Conservation (phyloP, 768 basidiomycete species). For the Trametopsis cervina region DNA sequence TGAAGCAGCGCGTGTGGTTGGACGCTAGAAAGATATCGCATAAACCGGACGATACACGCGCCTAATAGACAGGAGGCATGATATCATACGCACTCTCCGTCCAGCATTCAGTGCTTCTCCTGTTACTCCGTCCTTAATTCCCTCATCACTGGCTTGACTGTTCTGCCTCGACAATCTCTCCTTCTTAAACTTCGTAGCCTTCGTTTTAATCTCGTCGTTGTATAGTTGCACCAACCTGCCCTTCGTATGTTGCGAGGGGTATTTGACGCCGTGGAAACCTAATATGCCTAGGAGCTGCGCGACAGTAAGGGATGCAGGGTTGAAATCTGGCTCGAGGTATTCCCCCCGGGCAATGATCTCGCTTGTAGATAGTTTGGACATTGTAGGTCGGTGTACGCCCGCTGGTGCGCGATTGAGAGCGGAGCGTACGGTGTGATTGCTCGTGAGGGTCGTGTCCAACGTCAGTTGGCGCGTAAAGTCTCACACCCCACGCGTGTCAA, state of each 20-base stretch:
- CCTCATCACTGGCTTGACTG: slow-evolving; percentile 73
- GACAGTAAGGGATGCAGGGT: slow-evolving; percentile 66
- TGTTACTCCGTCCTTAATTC: slow-evolving; percentile 77
- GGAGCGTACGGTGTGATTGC: slow-evolving; percentile 1
- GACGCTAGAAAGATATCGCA: slow-evolving; percentile 21
- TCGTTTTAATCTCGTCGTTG: slow-evolving; percentile 65
- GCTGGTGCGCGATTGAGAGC: slow-evolving; percentile 12
- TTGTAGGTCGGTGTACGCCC: slow-evolving; percentile 25
- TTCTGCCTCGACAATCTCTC: slow-evolving; percentile 60
- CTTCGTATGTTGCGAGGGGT: slow-evolving; percentile 72
- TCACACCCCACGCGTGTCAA: slow-evolving; percentile 2
- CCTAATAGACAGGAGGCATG: slow-evolving; percentile 8
- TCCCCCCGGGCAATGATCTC: slow-evolving; percentile 70
- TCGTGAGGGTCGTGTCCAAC: slow-evolving; percentile 14
- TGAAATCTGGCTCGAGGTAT: slow-evolving; percentile 75
- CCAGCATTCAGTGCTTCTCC: slow-evolving; percentile 54
- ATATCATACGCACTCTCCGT: slow-evolving; percentile 32
- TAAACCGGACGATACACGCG: slow-evolving; percentile 2
- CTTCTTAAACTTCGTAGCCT: slow-evolving; percentile 48
- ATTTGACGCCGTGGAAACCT: slow-evolving; percentile 68
- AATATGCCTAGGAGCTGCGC: slow-evolving; percentile 77
- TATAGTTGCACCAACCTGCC: slow-evolving; percentile 72
- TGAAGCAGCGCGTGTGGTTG: slow-evolving; percentile 44
- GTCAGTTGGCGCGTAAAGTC: slow-evolving; percentile 5
- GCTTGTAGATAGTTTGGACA: slow-evolving; percentile 71